phyloP scores from a whole-genome alignment of 2,329 filamentous ascomycete genomes.

The Phialocephala sp. region DNA sequence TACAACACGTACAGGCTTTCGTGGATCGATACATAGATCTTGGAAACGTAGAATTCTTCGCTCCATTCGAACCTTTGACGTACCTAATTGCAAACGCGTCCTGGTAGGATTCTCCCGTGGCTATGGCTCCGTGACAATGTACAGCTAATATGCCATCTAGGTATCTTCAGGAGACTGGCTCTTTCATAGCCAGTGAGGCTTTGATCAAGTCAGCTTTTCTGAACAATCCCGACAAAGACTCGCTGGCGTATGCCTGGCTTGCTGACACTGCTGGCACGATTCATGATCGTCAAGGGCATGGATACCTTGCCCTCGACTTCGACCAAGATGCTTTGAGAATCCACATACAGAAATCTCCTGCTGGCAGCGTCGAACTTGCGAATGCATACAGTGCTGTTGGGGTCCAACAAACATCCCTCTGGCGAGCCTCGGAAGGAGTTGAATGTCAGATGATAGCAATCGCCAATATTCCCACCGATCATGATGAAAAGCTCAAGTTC shows the following conservation, averaged over 20 bases:
- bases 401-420: background rate
- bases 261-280: background rate
- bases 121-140: background rate
- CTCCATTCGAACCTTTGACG: background rate
- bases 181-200: background rate
- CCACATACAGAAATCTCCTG: background rate
- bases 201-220: background rate
- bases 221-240: background rate
- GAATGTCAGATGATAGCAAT: background rate
- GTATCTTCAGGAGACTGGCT: background rate
- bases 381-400: constrained; percentile 1
- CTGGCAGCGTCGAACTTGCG: background rate
- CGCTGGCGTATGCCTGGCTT: background rate
- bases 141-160: background rate
- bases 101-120: background rate
- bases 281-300: constrained; percentile 1
- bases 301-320: background rate
- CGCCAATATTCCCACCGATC: too few relatives aligned
- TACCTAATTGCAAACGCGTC: constrained; percentile 1
- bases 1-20: background rate
- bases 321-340: background rate
- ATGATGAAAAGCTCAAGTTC: too few relatives aligned
- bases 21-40: background rate
- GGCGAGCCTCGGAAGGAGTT: background rate
- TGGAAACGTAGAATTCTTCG: background rate